Conservation (phyloP, 2,329 filamentous ascomycete genomes). For the Cladosporium velox region DNA sequence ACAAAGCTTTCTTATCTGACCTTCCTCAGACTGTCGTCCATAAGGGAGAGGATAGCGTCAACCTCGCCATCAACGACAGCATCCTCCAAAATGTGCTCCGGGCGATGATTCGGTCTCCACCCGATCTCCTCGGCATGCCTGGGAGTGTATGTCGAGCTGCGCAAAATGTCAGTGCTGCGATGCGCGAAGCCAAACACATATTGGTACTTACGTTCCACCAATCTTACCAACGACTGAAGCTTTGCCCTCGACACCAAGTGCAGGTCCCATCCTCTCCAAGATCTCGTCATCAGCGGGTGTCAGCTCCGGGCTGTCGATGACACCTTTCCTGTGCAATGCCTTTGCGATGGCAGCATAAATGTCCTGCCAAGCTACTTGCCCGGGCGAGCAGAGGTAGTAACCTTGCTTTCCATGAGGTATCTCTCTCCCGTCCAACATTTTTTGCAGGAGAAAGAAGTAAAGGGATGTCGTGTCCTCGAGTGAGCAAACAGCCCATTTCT, state of each 20-base stretch:
- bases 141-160: neutral
- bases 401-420: neutral
- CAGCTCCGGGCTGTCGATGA: neutral
- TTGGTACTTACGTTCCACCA: neutral
- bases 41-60: neutral
- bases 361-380: neutral
- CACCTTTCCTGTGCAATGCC: neutral
- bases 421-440: too few species aligned
- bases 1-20: neutral
- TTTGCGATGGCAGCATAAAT: neutral
- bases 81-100: neutral
- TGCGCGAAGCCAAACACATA: neutral
- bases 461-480: neutral
- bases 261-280: neutral
- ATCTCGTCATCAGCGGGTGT: neutral
- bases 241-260: neutral
- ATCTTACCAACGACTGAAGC: neutral
- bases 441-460: too few species aligned
- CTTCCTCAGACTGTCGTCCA: neutral
- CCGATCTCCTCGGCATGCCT: neutral
- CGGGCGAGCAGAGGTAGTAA: neutral
- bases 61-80: neutral
- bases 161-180: neutral
- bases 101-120: neutral
- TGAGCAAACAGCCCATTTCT: too few species aligned